A percentile compares a stretch with the other conserved stretches of the same genome.
Conservation (phyloP, 2,329 filamentous ascomycete genomes). For the Ambrosiella beaveri region DNA sequence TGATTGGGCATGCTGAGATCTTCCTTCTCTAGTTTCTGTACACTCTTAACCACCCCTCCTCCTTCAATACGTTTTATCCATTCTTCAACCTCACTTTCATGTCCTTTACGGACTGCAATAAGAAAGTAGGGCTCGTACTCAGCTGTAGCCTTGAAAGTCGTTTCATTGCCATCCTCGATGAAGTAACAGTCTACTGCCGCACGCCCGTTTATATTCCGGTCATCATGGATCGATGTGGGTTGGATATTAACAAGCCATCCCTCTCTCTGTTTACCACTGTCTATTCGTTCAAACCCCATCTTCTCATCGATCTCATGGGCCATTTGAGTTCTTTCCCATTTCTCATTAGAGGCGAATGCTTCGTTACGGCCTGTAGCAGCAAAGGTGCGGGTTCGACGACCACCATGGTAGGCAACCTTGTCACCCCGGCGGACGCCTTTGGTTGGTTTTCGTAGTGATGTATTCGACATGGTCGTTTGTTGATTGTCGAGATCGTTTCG, state of each 20-base stretch:
- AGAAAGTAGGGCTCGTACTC: slow-evolving; percentile 96
- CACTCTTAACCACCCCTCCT: slow-evolving; percentile 65
- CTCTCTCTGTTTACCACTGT: slow-evolving; percentile 61
- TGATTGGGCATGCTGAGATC: slow-evolving; percentile 93
- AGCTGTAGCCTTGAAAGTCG: slow-evolving; percentile 87
- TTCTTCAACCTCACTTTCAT: slow-evolving; percentile 88
- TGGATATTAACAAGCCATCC: slow-evolving; percentile 97
- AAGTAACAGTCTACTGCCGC: slow-evolving; percentile 96
- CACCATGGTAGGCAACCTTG: slow-evolving; percentile 55
- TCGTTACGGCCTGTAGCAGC: slow-evolving; percentile 64
- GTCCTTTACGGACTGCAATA: slow-evolving; percentile 72
- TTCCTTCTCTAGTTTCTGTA: slow-evolving; percentile 73
- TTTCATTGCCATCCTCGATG: slow-evolving; percentile 53
- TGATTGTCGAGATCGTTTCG: neutral
- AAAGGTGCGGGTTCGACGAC: slow-evolving; percentile 54
- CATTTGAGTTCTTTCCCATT: slow-evolving; percentile 66
- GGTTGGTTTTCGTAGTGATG: slow-evolving; percentile 39
- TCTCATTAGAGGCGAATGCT: slow-evolving; percentile 81
- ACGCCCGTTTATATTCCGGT: slow-evolving; percentile 65
- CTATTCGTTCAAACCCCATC: slow-evolving; percentile 87
- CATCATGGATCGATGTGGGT: slow-evolving; percentile 71
- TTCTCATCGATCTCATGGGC: slow-evolving; percentile 83
- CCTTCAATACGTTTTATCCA: slow-evolving; percentile 66
- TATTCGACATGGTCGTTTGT: slow-evolving; percentile 37
- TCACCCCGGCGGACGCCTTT: slow-evolving; percentile 53